phyloP scores from a whole-genome alignment of 176 grass and related monocot species.

The Oryza officinalis region DNA sequence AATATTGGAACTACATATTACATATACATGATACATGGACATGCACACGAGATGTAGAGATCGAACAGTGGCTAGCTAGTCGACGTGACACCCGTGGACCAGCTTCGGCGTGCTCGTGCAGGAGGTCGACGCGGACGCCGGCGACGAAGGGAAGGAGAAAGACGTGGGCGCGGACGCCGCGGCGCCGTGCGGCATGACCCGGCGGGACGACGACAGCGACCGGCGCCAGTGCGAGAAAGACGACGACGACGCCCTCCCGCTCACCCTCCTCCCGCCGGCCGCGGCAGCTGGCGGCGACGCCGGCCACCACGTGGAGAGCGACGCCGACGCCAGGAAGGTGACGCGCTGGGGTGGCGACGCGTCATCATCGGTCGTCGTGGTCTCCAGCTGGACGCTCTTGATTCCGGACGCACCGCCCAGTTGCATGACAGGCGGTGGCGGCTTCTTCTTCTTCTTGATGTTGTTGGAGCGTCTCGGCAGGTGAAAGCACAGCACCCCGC shows the following conservation, averaged over 20 bases:
- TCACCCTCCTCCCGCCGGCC: not conserved
- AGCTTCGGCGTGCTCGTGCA: conserved; percentile 60
- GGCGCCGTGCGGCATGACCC: conserved; percentile 35
- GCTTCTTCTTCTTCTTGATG: conserved; percentile 35
- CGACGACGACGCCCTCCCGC: conserved; percentile 18
- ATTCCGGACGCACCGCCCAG: not conserved
- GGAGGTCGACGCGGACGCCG: conserved; percentile 46
- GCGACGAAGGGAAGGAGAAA: conserved; percentile 56
- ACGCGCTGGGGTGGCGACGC: conserved; percentile 13
- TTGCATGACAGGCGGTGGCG: not conserved
- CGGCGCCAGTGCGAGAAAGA: conserved; percentile 53
- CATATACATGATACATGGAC: not conserved
- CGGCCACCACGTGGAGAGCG: conserved; percentile 49
- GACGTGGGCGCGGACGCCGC: conserved; percentile 20
- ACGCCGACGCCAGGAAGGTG: conserved; percentile 49
- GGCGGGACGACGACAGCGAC: conserved; percentile 31
- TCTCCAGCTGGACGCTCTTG: conserved; percentile 1
- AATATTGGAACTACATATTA: not conserved
- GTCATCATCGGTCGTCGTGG: not conserved
- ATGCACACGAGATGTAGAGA: not conserved
- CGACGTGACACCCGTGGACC: not conserved
- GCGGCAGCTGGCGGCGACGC: conserved; percentile 6
- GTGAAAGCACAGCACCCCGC: conserved; percentile 31
- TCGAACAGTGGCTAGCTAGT: not conserved
- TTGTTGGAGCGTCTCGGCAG: conserved; percentile 10